A percentile compares a stretch with the other conserved stretches of the same genome.
Conservation (phyloP, 208 protist species). For the Acanthamoeba castellanii region DNA sequence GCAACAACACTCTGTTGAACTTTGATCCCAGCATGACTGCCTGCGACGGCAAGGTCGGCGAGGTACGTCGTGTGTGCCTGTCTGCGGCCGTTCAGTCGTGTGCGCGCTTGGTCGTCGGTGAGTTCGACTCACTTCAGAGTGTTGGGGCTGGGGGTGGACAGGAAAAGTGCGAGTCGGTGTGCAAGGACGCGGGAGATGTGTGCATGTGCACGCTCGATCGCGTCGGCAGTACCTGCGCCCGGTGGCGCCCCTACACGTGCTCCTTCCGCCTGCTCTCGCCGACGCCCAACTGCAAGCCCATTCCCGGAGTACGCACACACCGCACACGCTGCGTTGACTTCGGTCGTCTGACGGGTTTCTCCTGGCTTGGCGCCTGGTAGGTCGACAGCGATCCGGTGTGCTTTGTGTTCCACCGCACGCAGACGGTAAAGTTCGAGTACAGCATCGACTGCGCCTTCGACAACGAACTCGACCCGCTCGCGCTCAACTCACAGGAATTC, state of each 20-base stretch:
- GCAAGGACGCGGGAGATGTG: background rate
- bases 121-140: background rate
- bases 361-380: background rate
- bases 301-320: background rate
- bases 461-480: background rate
- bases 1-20: constrained; percentile 9
- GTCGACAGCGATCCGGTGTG: constrained; percentile 57
- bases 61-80: background rate
- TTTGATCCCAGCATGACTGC: constrained; percentile 21
- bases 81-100: background rate
- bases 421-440: constrained; percentile 20
- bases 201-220: constrained; percentile 19
- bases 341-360: background rate
- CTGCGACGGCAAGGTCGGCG: background rate
- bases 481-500: background rate
- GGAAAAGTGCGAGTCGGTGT: constrained; percentile 4
- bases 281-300: background rate
- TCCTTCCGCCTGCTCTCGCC: constrained; percentile 27
- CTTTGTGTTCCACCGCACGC: constrained; percentile 12
- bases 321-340: background rate
- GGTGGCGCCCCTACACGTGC: constrained; percentile 59
- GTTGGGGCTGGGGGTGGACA: background rate
- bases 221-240: background rate
- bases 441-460: constrained; percentile 55
- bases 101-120: too few species aligned